Conservation (phyloP, 768 basidiomycete species). For the Lactifluus echinatus region DNA sequence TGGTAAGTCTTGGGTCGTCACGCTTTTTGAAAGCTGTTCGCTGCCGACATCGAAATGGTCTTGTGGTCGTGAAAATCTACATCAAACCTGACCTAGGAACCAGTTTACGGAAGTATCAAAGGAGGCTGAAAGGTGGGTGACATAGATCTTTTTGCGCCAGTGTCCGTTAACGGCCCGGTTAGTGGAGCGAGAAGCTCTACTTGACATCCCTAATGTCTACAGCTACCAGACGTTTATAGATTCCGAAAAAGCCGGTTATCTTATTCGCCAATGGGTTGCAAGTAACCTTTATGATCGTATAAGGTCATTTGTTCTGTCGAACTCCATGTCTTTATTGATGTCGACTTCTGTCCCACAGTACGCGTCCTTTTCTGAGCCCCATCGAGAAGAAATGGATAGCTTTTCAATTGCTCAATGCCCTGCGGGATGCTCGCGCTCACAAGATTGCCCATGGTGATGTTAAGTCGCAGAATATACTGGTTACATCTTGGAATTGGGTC, state of each 20-base stretch:
- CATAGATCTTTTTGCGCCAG: constrained; percentile 4
- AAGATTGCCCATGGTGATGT: constrained; percentile 97
- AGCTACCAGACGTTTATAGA: constrained; percentile 86
- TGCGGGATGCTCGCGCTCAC: constrained; percentile 73
- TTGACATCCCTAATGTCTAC: constrained; percentile 82
- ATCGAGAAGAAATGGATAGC: constrained; percentile 99
- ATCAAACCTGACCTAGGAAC: constrained; percentile 87
- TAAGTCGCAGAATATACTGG: constrained; percentile 94
- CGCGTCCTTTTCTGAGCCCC: constrained; percentile 83
- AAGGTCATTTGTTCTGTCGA: constrained; percentile 48
- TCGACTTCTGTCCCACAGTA: constrained; percentile 41
- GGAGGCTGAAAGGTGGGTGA: constrained; percentile 63
- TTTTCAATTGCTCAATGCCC: constrained; percentile 81
- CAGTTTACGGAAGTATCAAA: constrained; percentile 63
- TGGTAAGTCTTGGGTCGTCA: constrained; percentile 53
- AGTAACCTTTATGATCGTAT: constrained; percentile 96
- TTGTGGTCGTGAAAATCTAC: constrained; percentile 88
- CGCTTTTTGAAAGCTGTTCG: constrained; percentile 77
- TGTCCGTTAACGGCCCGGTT: constrained; percentile 6
- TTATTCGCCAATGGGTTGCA: constrained; percentile 90
- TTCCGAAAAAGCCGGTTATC: constrained; percentile 93
- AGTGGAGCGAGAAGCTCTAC: constrained; percentile 82
- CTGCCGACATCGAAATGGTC: constrained; percentile 76
- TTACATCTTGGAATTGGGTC: constrained; percentile 94
- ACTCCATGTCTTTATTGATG: background rate